Evolutionary conservation across 805 yeast genomes (phyloP).

Genomic region (Starmerella gropengiesseri): DNA sequence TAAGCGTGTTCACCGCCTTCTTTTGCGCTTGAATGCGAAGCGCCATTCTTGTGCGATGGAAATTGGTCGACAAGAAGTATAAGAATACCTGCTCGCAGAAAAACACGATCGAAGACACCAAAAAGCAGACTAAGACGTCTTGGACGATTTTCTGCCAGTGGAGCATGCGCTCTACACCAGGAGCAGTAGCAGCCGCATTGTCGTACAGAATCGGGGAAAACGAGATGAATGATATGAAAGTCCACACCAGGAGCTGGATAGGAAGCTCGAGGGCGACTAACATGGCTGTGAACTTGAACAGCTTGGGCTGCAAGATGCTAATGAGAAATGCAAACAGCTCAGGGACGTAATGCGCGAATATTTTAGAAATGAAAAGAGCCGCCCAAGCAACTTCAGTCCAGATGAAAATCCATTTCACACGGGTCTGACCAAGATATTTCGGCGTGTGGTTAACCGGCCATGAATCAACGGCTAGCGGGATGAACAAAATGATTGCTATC

Average conservation of each 20-base stretch:
- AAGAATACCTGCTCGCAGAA: constrained; percentile 31
- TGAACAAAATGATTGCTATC: constrained; percentile 30
- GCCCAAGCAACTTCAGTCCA: constrained; percentile 36
- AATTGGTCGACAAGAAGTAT: constrained; percentile 32
- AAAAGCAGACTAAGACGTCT: constrained; percentile 31
- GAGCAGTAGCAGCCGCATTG: constrained; percentile 23
- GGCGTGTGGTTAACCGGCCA: constrained; percentile 27
- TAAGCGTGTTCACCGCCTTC: constrained; percentile 26
- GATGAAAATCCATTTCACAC: constrained; percentile 33
- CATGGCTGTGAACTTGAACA: constrained; percentile 27
- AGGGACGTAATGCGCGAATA: constrained; percentile 31
- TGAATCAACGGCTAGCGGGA: constrained; percentile 33
- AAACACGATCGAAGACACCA: constrained; percentile 31
- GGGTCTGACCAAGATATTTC: constrained; percentile 29
- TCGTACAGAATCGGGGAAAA: constrained; percentile 30
- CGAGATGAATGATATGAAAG: constrained; percentile 30
- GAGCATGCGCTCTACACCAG: constrained; percentile 22
- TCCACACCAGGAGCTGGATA: constrained; percentile 29
- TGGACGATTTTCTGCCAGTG: constrained; percentile 31
- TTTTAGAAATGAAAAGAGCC: constrained; percentile 28
- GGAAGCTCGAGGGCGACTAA: constrained; percentile 31
- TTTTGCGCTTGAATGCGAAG: constrained; percentile 31
- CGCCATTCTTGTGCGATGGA: constrained; percentile 33
- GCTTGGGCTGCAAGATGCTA: constrained; percentile 28
- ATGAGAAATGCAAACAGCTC: constrained; percentile 24